Evolutionary conservation across 208 protist species (phyloP).

Genomic region (Acanthamoeba culbertsoni): DNA sequence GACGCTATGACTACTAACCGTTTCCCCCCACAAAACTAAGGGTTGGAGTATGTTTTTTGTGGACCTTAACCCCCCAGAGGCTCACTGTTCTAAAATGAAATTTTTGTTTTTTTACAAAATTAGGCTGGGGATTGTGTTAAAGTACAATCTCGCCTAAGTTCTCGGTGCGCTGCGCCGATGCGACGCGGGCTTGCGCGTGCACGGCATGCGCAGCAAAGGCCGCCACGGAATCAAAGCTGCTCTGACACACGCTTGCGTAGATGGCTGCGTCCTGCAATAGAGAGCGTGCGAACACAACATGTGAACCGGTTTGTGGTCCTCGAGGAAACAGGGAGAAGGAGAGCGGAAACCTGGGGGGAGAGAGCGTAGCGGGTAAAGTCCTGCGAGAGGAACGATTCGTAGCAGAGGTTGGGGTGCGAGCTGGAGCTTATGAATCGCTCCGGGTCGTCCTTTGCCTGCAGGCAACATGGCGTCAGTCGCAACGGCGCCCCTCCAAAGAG

Average conservation of each 20-base stretch:
- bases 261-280: background rate
- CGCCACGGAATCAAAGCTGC: background rate
- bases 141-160: too few relatives aligned
- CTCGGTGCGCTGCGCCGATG: background rate
- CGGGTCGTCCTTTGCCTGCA: background rate
- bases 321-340: background rate
- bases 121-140: too few relatives aligned
- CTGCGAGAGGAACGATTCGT: background rate
- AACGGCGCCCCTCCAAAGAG: background rate
- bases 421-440: background rate
- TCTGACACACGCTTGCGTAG: background rate
- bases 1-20: conserved; percentile 11
- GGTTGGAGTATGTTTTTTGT: too few relatives aligned
- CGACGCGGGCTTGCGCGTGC: background rate
- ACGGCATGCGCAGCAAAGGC: background rate
- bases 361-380: background rate
- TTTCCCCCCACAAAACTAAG: too few relatives aligned
- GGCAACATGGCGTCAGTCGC: background rate
- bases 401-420: background rate
- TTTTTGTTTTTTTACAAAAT: too few relatives aligned
- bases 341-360: background rate
- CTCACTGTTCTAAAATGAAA: too few relatives aligned
- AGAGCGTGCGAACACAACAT: background rate
- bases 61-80: too few relatives aligned
- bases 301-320: background rate